Base-by-base conservation (phyloP, 306 rosid genomes). In the Castanea sativa region DNA sequence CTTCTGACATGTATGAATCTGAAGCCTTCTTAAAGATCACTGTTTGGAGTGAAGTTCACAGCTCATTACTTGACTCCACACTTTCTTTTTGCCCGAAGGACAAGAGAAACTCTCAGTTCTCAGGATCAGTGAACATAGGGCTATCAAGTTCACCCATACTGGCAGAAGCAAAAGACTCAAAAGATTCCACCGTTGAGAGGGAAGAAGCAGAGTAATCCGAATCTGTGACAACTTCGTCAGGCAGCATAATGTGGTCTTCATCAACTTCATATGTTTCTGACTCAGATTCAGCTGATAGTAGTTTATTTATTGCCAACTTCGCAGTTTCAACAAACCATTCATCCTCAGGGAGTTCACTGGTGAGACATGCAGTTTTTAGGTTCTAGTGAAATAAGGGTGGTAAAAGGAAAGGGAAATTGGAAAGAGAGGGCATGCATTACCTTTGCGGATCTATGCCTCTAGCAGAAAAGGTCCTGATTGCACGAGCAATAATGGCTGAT, bases 261-360 rank as follows among this genome's bases (percentile, higher is more conserved):
- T 91, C 99, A 4, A 86, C 68, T 49, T 91, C 98, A 0, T 94
- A 93, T 51, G 85, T 43, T 80, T 95, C 99, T 0, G 98, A 95
- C 56, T 87, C 94, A n/a, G 94, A 96, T 53, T 75, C 91, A 80
- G 88, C 94, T 32, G 76, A 79, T 78, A 94, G 88, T 25, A 95
- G 88, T 80, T 81, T 95, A 90, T 73, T 87, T 85, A 95, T 95
- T 9, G 99, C 91, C 2, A 83, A 91, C 80, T 90, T 93, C 5
- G 99, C 99, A 60, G 97, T 88, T 85, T 91, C 98, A 14, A 89
- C 97, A 81, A 93, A 91, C 99, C 99, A 91, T 72, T 95, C 99
- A 70, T 95, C 99, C 89, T 88, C 97, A 38, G 92, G 93, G 76
- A 91, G 97, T 27, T 97, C 93, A 74, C 99, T 95, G 45, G 45